Conservation (phyloP, 805 yeast genomes). For the Candida suzukii region DNA sequence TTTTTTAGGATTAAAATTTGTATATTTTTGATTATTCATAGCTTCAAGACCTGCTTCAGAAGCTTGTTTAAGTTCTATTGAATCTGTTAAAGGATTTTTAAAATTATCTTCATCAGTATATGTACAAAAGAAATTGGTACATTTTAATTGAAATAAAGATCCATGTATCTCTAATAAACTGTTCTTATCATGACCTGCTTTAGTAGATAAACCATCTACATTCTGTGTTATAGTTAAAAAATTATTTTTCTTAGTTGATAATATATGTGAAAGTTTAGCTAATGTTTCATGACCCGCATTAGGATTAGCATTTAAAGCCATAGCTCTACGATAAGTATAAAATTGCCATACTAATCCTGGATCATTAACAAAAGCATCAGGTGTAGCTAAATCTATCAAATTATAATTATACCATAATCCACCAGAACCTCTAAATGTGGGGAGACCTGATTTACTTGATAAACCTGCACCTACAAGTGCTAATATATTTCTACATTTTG, state of each 20-base stretch:
- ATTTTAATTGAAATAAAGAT: conserved; percentile 59
- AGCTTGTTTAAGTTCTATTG: conserved; percentile 37
- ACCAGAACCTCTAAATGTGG: conserved; percentile 64
- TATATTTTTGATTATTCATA: neutral
- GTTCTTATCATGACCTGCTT: conserved; percentile 53
- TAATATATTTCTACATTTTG: conserved; percentile 39
- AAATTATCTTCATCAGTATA: conserved; percentile 46
- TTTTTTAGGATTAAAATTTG: conserved; percentile 39
- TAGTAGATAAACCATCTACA: conserved; percentile 65
- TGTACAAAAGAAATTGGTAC: conserved; percentile 72
- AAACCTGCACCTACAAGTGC: conserved; percentile 82
- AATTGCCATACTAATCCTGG: conserved; percentile 91
- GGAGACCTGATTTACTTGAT: conserved; percentile 69
- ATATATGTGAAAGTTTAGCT: conserved; percentile 44
- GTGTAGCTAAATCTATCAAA: conserved; percentile 82
- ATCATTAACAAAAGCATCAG: conserved; percentile 78
- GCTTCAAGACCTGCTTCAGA: conserved; percentile 7
- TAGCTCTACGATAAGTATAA: conserved; percentile 60
- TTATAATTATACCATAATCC: conserved; percentile 76
- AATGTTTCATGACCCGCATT: conserved; percentile 69
- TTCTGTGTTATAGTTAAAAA: conserved; percentile 75
- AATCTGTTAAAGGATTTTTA: conserved; percentile 52
- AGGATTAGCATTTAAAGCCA: conserved; percentile 62
- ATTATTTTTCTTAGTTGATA: conserved; percentile 10
- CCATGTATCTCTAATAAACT: conserved; percentile 75